Evolutionary conservation across 2,329 filamentous ascomycete species (phyloP), one percentile per base, ranked within the genome.

Genomic region (Penicillium paneum): DNA sequence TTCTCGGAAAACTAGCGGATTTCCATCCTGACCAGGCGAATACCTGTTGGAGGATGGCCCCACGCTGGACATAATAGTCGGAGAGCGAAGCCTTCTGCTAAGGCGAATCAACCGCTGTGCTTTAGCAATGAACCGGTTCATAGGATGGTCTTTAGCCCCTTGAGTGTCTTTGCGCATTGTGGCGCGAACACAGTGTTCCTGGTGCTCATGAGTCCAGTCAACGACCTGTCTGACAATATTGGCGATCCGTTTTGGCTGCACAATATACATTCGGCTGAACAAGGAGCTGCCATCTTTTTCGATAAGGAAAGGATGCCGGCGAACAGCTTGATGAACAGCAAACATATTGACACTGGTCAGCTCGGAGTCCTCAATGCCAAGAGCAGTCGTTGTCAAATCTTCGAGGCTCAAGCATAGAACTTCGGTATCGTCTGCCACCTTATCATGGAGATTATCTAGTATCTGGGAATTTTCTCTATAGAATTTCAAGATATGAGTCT

Each of bases 181-280:
- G 11, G 63, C 35, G 5, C 56, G 59, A 28, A 72, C 56, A 10
- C 72, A 64, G 34, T 67, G 62, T 13, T 73, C 69, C 47, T 78
- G 70, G 49, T 79, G 73, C 49, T 85, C 76, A 45, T 82, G 78
- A 21, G 84, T 74, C 84, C 84, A 87, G 15, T 71, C 65, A 13
- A 76, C 74, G 5, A 85, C 83, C 19, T 73, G 73, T 36, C 80
- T 72, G 8, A 84, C 71, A 13, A 74, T 67, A 17, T 71, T 64
- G 2, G 81, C 75, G 36, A 83, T 76, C 24, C 75, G 68, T 54
- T 79, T 81, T 5, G 83, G 79, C 21, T 81, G 75, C 19, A 87
- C 61, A 70, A 68, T 78, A 75, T 66, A 82, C 64, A 55, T 69
- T 45, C 71, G 66, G 10, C 67, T 62, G 31, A 75, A 72, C 3